Percentiles rank a stretch among this genome's conserved stretches.
Evolutionary conservation across 2,329 filamentous ascomycete genomes (phyloP).

Genomic region (Pseudogymnoascus sp.): DNA sequence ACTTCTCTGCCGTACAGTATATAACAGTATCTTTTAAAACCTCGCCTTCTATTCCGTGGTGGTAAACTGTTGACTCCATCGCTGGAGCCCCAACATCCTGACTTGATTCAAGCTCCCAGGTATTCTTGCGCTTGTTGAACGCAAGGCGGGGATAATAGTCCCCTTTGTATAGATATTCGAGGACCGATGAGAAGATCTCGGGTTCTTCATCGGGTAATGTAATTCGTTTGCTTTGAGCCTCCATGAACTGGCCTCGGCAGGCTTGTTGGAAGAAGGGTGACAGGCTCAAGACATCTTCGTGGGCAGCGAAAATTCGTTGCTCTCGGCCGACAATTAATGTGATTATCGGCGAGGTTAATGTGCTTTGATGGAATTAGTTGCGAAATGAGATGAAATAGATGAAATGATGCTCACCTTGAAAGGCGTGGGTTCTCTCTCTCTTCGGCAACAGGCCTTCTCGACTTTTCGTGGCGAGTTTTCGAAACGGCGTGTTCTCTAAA

Average conservation of each 20-base stretch:
- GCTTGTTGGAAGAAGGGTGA: conserved; percentile 72
- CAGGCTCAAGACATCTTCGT: conserved; percentile 73
- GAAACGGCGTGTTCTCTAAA: conserved; percentile 31
- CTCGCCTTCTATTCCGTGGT: conserved; percentile 46
- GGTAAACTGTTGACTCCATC: conserved; percentile 59
- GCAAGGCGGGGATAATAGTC: conserved; percentile 82
- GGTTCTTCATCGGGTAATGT: conserved; percentile 78
- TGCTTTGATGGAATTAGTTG: conserved; percentile 32
- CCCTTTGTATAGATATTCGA: conserved; percentile 90
- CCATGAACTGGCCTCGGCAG: conserved; percentile 57
- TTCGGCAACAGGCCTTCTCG: conserved; percentile 21
- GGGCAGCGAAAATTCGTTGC: conserved; percentile 82
- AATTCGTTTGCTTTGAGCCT: conserved; percentile 59
- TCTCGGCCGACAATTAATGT: conserved; percentile 75
- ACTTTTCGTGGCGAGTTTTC: conserved; percentile 27
- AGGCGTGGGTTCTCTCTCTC: conserved; percentile 20
- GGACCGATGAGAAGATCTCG: conserved; percentile 81
- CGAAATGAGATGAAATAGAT: not conserved
- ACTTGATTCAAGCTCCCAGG: conserved; percentile 66
- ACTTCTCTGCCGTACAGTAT: conserved; percentile 82
- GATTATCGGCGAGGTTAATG: conserved; percentile 61
- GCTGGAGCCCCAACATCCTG: conserved; percentile 25
- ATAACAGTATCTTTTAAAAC: conserved; percentile 84
- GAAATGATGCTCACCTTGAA: conserved; percentile 19
- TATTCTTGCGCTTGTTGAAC: conserved; percentile 73